Evolutionary conservation across 345 rosid genomes (phyloP), one percentile per base, ranked within the genome.

Genomic region (Acer negundo): DNA sequence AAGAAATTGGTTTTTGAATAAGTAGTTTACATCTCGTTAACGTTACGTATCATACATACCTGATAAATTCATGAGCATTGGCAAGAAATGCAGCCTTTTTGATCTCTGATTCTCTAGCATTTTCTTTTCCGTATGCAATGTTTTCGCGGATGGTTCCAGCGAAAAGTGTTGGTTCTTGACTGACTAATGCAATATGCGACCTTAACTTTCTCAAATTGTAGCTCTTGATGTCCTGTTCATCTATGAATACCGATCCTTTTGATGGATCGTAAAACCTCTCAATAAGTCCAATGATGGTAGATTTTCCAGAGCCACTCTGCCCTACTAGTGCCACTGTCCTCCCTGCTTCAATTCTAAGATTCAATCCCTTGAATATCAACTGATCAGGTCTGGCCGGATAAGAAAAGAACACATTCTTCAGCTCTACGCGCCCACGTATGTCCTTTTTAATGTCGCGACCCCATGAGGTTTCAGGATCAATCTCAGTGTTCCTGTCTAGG

Each of bases 111-210:
- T 89, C 91, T 67, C 40, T 82, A 15, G 85, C 89, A 58, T 84
- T 75, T 61, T 80, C 78, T 69, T 82, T 83, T 6, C 93, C 93
- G 12, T 87, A 91, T 15, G 86, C 83, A 40, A 91, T 88, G 79
- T 91, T 89, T 62, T 88, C 93, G 7, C 82, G 80, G 58, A 91
- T 88, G 2, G 93, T 84, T 80, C 93, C 95, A 24, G 88, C 89
- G 69, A 91, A 91, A 62, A 91, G 76, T 44, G 90, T 89, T 44
- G 93, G 93, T 71, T 89, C 95, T 62, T 91, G 95, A 73, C 91
- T 91, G 69, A 91, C 95, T 26, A 91, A 77, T 51, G 93, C 93
- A 64, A 91, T 87, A 13, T 85, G 86, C 40, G 87, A 72, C 75
- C 95, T 84, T 70, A 91, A 75, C 64, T 12, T 62, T 74, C 84